phyloP scores from a whole-genome alignment of 1,139 yeast genomes.

The Tardiomyces digboiensis region DNA sequence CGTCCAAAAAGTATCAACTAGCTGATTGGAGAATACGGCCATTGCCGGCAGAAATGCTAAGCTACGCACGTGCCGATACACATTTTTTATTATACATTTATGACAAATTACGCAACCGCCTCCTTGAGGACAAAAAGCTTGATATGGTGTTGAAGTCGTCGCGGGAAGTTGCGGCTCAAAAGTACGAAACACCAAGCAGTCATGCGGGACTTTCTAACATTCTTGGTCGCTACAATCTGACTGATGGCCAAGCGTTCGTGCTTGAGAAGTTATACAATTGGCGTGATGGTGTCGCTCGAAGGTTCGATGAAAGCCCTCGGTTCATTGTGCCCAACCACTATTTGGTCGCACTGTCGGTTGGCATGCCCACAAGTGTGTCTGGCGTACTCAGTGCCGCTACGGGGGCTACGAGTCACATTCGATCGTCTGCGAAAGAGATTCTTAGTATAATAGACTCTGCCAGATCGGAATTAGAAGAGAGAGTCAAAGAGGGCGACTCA shows the following conservation, averaged over 20 bases:
- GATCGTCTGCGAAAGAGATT: slow-evolving; percentile 46
- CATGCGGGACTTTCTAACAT: slow-evolving; percentile 18
- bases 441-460: slow-evolving; percentile 39
- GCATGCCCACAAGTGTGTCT: slow-evolving; percentile 46
- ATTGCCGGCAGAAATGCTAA: slow-evolving; percentile 59
- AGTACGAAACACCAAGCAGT: slow-evolving; percentile 49
- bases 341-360: slow-evolving; percentile 50
- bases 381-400: slow-evolving; percentile 47
- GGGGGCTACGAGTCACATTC: slow-evolving; percentile 45
- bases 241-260: slow-evolving; percentile 43
- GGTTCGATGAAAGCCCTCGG: slow-evolving; percentile 75
- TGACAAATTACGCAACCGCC: slow-evolving; percentile 60
- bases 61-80: slow-evolving; percentile 93
- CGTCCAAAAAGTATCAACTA: slow-evolving; percentile 89
- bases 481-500: background rate
- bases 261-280: slow-evolving; percentile 61
- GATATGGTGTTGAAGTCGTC: slow-evolving; percentile 66
- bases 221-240: slow-evolving; percentile 58
- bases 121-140: slow-evolving; percentile 29
- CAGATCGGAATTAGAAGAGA: slow-evolving; percentile 9
- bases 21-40: slow-evolving; percentile 98
- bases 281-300: slow-evolving; percentile 73
- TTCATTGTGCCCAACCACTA: slow-evolving; percentile 79
- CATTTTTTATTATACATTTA: slow-evolving; percentile 79
- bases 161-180: slow-evolving; percentile 67